A percentile compares a stretch with the other conserved stretches of the same genome.
phyloP scores from a whole-genome alignment of 345 rosid genomes.

The Citrus sinensis region DNA sequence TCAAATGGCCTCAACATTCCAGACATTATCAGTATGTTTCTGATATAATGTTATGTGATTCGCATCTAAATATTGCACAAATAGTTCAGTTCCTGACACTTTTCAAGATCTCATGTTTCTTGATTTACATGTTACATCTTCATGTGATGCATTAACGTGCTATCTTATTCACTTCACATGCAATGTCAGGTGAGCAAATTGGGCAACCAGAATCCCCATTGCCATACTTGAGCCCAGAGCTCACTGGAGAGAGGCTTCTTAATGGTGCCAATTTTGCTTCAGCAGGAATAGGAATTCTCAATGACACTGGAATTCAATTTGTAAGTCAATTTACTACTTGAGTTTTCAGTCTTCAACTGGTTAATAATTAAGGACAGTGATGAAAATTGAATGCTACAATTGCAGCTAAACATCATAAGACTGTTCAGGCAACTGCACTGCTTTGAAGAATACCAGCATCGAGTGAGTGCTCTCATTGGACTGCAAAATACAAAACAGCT shows the following conservation, averaged over 20 bases:
- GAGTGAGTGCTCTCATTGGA: constrained; percentile 51
- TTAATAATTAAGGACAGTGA: neutral
- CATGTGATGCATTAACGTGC: neutral
- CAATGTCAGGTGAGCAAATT: constrained; percentile 44
- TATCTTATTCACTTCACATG: neutral
- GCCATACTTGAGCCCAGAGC: constrained; percentile 68
- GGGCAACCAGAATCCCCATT: constrained; percentile 48
- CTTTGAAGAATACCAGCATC: constrained; percentile 54
- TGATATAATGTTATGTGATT: neutral
- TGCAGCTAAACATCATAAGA: constrained; percentile 60
- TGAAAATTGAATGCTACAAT: neutral
- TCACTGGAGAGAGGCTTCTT: constrained; percentile 49
- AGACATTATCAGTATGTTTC: constrained; percentile 50
- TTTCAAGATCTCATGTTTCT: neutral
- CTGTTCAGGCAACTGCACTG: constrained; percentile 53
- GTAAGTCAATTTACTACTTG: constrained; percentile 24
- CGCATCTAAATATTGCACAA: neutral
- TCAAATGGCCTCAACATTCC: constrained; percentile 74
- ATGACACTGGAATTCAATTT: constrained; percentile 62
- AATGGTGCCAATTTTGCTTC: constrained; percentile 88
- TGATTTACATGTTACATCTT: neutral
- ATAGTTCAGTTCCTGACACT: no score
- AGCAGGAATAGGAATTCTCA: constrained; percentile 72
- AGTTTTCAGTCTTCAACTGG: neutral
- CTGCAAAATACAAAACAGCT: constrained; percentile 31